Percentiles rank a stretch among this genome's conserved stretches.
Evolutionary conservation across 2,329 filamentous ascomycete species (phyloP).

Genomic region (Plectosphaerella sp.): DNA sequence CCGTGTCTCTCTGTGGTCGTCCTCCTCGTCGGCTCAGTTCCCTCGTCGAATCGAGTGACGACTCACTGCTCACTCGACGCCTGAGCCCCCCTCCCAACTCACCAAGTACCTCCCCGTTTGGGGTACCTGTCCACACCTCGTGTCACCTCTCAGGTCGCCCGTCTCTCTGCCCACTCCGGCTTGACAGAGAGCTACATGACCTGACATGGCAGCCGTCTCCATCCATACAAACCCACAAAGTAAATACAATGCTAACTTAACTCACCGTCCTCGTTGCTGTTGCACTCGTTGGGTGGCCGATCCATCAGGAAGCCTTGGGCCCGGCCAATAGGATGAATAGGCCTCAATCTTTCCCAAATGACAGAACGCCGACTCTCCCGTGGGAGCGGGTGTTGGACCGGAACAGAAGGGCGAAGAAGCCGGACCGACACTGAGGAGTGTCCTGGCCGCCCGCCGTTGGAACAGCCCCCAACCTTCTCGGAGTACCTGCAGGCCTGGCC

Average conservation of each 20-base stretch:
- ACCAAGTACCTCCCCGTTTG: conserved; percentile 12
- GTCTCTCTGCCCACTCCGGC: background rate
- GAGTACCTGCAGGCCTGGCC: too few relatives aligned
- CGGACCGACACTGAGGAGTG: too few relatives aligned
- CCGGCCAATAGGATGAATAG: background rate
- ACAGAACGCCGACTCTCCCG: background rate
- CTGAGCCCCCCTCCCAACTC: background rate
- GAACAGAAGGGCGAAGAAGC: background rate
- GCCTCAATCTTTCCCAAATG: background rate
- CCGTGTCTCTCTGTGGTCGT: conserved; percentile 1
- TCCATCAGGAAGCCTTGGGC: background rate
- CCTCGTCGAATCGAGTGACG: background rate
- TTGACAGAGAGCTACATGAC: background rate
- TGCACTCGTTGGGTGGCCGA: background rate
- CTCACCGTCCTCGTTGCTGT: too few relatives aligned
- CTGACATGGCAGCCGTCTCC: background rate
- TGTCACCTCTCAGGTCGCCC: background rate
- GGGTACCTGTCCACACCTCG: conserved; percentile 31
- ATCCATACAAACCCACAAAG: background rate
- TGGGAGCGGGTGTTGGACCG: background rate
- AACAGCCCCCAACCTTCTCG: too few relatives aligned
- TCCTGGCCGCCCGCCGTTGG: too few relatives aligned
- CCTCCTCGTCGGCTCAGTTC: conserved; percentile 7
- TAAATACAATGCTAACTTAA: background rate
- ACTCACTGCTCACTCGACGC: background rate